Conservation (phyloP, 2,329 filamentous ascomycete genomes). For the Pseudogymnoascus sp. region DNA sequence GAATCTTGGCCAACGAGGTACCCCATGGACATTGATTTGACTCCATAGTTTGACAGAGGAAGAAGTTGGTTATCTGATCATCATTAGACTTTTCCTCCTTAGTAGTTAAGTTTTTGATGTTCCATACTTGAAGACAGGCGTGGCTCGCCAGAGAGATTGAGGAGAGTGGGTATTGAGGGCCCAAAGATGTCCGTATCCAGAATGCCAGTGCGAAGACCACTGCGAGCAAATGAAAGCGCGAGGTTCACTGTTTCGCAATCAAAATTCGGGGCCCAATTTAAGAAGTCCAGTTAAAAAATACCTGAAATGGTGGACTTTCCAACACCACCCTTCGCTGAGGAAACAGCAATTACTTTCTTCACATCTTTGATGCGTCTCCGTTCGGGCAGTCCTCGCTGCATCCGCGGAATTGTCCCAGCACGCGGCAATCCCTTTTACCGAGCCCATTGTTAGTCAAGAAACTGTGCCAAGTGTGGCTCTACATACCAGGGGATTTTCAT, state of each 20-base stretch:
- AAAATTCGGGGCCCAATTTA: not conserved
- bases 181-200: slow-evolving; percentile 96
- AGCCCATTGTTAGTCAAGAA: not conserved
- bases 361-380: slow-evolving; percentile 76
- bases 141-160: slow-evolving; percentile 74
- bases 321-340: slow-evolving; percentile 95
- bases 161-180: slow-evolving; percentile 83
- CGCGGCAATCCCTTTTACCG: slow-evolving; percentile 67
- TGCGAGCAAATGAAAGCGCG: slow-evolving; percentile 74
- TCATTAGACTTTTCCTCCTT: slow-evolving; percentile 20
- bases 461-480: not conserved
- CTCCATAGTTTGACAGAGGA: slow-evolving; percentile 85
- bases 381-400: slow-evolving; percentile 74
- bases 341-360: slow-evolving; percentile 88
- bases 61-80: slow-evolving; percentile 65
- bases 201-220: slow-evolving; percentile 75
- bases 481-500: slow-evolving; percentile 82
- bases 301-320: slow-evolving; percentile 91
- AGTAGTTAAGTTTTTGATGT: not conserved
- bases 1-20: slow-evolving; percentile 75
- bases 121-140: slow-evolving; percentile 61
- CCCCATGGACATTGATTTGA: slow-evolving; percentile 99
- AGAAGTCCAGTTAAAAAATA: slow-evolving; percentile 28
- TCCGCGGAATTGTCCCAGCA: slow-evolving; percentile 63
- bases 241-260: slow-evolving; percentile 56